Evolutionary conservation across 148 eudicot species (phyloP).

Genomic region (Polygonum maritimum): DNA sequence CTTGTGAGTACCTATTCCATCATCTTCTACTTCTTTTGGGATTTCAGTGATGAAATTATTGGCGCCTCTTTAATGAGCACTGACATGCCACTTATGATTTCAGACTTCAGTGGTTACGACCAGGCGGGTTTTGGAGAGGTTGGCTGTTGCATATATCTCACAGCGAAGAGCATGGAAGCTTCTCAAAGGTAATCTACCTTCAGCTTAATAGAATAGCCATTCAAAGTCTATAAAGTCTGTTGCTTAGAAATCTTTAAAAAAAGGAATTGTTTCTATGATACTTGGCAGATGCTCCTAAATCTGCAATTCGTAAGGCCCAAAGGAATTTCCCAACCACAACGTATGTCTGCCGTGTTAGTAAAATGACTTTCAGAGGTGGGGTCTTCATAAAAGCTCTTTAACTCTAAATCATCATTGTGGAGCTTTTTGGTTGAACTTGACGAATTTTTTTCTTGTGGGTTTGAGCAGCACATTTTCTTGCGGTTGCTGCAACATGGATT

Average conservation of each 20-base stretch:
- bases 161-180: slow-evolving; percentile 97
- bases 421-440: neutral
- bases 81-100: neutral
- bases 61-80: neutral
- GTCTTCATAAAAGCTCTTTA: neutral
- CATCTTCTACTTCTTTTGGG: neutral
- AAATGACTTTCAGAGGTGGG: slow-evolving; percentile 78
- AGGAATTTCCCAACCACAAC: slow-evolving; percentile 55
- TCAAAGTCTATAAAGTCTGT: neutral
- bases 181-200: slow-evolving; percentile 64
- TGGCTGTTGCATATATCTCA: slow-evolving; percentile 67
- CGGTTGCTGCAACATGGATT: slow-evolving; percentile 83
- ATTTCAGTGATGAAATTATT: neutral
- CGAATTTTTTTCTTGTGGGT: neutral
- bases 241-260: neutral
- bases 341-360: slow-evolving; percentile 48
- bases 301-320: slow-evolving; percentile 74
- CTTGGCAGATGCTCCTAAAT: slow-evolving; percentile 70
- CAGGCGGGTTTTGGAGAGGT: slow-evolving; percentile 83
- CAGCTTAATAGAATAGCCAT: neutral
- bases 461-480: slow-evolving; percentile 70
- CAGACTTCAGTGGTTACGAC: slow-evolving; percentile 81
- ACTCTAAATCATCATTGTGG: neutral
- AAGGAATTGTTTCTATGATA: neutral
- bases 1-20: neutral